These are phyloP conservation scores for Nannizzia gypsea DNA, from an alignment of 2,329 filamentous ascomycete genomes.

Conservation along the genomic window DNA sequence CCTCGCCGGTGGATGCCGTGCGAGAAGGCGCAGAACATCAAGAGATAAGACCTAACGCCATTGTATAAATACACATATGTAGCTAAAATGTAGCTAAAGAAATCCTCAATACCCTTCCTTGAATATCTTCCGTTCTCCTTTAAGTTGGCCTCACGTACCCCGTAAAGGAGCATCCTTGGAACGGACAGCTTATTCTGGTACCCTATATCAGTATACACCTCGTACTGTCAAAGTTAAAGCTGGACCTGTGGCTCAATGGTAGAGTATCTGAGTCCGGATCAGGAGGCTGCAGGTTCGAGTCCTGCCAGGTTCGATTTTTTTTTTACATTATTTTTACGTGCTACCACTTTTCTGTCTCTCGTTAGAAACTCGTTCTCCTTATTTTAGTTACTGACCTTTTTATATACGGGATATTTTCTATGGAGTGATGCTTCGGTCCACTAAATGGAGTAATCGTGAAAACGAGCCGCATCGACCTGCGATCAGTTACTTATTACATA, in stretches of 20 bases:
- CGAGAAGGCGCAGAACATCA: background rate
- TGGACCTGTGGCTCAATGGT: conserved; percentile 7
- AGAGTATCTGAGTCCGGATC: conserved; percentile 7
- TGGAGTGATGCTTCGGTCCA: background rate
- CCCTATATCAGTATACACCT: background rate
- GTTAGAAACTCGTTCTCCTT: background rate
- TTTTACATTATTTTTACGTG: background rate
- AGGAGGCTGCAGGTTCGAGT: conserved; percentile 7
- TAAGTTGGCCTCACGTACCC: too few species aligned
- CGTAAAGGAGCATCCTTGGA: too few species aligned
- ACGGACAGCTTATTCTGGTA: too few species aligned
- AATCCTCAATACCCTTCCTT: background rate
- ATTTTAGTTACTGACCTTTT: background rate
- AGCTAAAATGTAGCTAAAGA: background rate
- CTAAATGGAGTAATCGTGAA: background rate
- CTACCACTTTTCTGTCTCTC: background rate
- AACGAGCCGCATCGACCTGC: background rate
- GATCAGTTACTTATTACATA: background rate
- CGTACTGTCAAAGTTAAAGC: conserved; percentile 3
- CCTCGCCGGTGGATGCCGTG: too few species aligned
- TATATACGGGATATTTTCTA: too few species aligned
- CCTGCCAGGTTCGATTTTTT: conserved; percentile 5
- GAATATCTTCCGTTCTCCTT: background rate
- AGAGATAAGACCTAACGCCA: background rate
- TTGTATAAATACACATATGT: background rate